These are phyloP conservation scores for Euclidium syriacum DNA, from an alignment of 345 rosid species.

Conservation along the genomic window DNA sequence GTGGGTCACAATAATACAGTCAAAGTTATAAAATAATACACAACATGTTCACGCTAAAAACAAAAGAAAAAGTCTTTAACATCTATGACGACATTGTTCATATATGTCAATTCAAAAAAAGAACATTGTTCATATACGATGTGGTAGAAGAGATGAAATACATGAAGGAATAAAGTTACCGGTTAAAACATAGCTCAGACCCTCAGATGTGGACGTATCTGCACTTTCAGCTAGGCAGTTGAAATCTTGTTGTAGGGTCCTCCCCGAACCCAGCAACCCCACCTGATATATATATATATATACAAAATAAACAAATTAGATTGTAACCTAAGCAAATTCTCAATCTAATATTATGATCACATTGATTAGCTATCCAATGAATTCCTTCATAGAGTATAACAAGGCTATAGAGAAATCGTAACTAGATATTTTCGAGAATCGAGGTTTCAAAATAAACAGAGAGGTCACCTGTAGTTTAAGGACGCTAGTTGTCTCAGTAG, in stretches of 20 bases:
- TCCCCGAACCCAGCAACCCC: constrained; percentile 81
- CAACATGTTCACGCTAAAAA: no score
- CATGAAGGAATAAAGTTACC: constrained; percentile 41
- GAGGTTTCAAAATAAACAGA: neutral
- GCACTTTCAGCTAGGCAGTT: constrained; percentile 77
- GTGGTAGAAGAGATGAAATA: neutral
- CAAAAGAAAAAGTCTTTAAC: neutral
- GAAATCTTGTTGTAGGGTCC: constrained; percentile 73
- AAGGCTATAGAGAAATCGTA: no score
- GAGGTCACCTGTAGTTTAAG: no score
- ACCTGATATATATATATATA: constrained; percentile 44
- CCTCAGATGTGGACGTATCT: constrained; percentile 86
- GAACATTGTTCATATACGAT: neutral
- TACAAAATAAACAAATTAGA: neutral
- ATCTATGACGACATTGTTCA: no score
- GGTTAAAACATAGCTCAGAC: constrained; percentile 73
- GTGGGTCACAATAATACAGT: no score
- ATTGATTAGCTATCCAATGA: no score
- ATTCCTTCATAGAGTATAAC: no score
- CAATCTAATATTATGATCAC: no score
- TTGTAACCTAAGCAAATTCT: neutral
- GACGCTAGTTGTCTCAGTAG: no score
- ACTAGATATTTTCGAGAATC: no score
- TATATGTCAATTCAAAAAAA: no score
- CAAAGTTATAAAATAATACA: no score